phyloP scores from a whole-genome alignment of 306 rosid species.

The Pyrus betulifolia region DNA sequence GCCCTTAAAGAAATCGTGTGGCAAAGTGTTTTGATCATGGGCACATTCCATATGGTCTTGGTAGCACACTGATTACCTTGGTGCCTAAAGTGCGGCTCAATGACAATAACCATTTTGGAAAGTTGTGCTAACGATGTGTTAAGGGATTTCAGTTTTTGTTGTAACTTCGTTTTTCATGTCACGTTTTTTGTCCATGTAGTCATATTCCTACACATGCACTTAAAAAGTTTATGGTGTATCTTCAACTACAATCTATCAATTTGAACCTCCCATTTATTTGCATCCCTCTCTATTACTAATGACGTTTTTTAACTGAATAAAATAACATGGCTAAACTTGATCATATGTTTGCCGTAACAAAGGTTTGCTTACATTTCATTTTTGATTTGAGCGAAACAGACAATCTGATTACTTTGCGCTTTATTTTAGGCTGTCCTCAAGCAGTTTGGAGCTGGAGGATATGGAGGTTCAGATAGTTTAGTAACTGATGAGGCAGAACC shows the following conservation, averaged over 20 bases:
- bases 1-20: neutral
- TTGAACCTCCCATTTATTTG: neutral
- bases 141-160: neutral
- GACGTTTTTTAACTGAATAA: neutral
- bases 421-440: conserved; percentile 79
- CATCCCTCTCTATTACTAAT: neutral
- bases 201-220: neutral
- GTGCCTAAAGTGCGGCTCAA: neutral
- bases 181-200: neutral
- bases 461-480: conserved; percentile 85
- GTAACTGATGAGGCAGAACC: conserved; percentile 81
- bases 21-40: neutral
- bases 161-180: neutral
- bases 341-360: neutral
- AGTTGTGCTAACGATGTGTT: no score
- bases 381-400: neutral
- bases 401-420: conserved; percentile 12
- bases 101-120: neutral
- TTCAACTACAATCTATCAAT: neutral
- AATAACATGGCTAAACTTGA: neutral
- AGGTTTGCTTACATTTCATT: neutral
- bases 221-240: neutral
- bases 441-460: conserved; percentile 94
- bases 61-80: neutral
- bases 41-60: neutral